Percentiles rank a stretch among this genome's conserved stretches.
Evolutionary conservation across 352 stramenopile genomes (phyloP).

Genomic region (Phytophthora litchii): DNA sequence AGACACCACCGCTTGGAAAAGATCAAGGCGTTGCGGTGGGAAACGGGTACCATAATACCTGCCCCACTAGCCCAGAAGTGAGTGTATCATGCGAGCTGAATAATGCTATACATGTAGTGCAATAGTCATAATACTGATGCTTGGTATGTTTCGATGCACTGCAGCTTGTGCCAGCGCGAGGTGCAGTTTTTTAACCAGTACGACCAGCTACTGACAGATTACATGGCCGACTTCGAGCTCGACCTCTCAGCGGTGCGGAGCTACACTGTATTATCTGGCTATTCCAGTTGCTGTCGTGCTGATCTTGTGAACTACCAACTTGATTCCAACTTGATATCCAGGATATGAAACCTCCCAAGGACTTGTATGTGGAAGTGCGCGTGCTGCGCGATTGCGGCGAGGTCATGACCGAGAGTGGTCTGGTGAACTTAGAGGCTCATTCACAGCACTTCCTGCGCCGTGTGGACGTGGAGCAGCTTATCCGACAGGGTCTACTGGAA

Average conservation of each 20-base stretch:
- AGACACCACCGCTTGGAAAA: conserved; percentile 81
- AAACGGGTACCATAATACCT: conserved; percentile 90
- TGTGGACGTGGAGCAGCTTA: conserved; percentile 86
- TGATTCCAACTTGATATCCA: conserved; percentile 19
- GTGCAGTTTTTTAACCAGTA: conserved; percentile 92
- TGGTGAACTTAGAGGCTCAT: conserved; percentile 87
- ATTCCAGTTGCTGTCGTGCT: conserved; percentile 11
- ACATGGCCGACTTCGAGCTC: conserved; percentile 90
- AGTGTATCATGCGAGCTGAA: background rate
- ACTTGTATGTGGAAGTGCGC: conserved; percentile 91
- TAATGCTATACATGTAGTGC: background rate
- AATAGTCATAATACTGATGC: background rate
- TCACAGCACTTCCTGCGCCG: conserved; percentile 90
- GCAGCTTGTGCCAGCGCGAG: conserved; percentile 82
- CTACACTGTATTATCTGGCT: background rate
- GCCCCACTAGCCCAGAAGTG: conserved; percentile 74
- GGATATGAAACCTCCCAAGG: conserved; percentile 89
- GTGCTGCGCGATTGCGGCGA: conserved; percentile 89
- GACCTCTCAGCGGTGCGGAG: conserved; percentile 76
- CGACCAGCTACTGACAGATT: conserved; percentile 90
- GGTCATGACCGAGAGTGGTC: conserved; percentile 91
- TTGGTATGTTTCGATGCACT: background rate
- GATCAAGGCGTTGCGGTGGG: conserved; percentile 90
- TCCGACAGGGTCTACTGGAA: conserved; percentile 84
- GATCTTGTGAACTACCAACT: conserved; percentile 7